Base-by-base conservation (phyloP, 192 early-diverging fungal genomes). In the Coemansia furcata region DNA sequence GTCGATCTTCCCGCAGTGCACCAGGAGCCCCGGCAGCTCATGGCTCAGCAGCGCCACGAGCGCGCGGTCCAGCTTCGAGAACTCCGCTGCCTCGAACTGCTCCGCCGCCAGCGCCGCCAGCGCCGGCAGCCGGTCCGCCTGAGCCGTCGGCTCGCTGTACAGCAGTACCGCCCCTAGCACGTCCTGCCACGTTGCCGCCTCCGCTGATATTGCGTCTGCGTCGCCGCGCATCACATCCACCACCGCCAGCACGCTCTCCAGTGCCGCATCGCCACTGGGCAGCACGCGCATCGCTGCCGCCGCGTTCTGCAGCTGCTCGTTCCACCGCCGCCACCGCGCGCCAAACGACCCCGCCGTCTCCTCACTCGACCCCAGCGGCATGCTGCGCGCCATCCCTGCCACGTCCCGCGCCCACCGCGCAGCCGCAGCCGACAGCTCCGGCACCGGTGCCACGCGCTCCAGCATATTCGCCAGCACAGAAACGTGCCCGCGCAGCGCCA, bases 171-270 rank as follows among this genome's bases (percentile, higher is more conserved):
- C 86, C 1, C 84, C 82, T 33, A 89, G 57, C 3, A 84, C 67
- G 32, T 89, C 86, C 54, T 83, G 78, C 85, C 87, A 85, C 26
- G 69, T 63, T 9, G 80, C 69, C 43, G 75, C 77, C 17, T 70
- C 55, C 19, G 63, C 68, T 4, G 83, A 58, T 1, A 86, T 84
- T 0, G 67, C 39, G 19, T 85, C 75, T 0, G 63, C 67, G 19
- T 87, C 62, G 14, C 87, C 86, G 5, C 73, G 57, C 55, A 83
- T 43, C 2, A 78, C 57, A 21, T 72, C 67, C 2, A 63, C 67
- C 6, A 83, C 64, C 14, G 30, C 23, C 23, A 26, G 23, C 23
- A 26, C 23, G 23, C 23, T 26, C 17, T 66, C 42, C 4, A 81
- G 78, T 39, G 42, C 69, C 35, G 23, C 29, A 4, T 65, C 66